Conservation (phyloP, 1,284 basidiomycete genomes). For the Ceratobasidium papillatum region DNA sequence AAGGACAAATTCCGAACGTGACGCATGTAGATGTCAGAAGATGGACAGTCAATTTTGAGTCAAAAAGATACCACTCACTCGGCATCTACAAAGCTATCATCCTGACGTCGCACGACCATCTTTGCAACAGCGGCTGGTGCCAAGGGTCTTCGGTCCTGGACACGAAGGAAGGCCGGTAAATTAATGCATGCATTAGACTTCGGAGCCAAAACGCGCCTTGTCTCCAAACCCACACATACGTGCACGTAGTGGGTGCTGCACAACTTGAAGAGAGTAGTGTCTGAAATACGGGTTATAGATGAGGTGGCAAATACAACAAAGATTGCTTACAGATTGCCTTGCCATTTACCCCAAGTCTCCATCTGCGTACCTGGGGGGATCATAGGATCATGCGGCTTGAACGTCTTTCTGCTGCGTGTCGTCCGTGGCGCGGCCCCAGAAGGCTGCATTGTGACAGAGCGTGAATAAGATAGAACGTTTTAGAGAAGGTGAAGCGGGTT, state of each 20-base stretch:
- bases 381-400: conserved; percentile 39
- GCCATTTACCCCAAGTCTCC: conserved; percentile 44
- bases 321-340: conserved; percentile 41
- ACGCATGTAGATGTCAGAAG: conserved; percentile 44
- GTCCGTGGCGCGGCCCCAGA: conserved; percentile 9
- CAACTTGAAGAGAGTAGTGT: conserved; percentile 81
- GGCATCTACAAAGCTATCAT: conserved; percentile 74
- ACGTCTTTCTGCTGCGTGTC: conserved; percentile 40
- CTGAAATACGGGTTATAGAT: conserved; percentile 49
- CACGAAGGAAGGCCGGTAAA: conserved; percentile 41
- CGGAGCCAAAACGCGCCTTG: conserved; percentile 65
- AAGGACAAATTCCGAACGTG: conserved; percentile 37
- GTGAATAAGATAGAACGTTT: not conserved
- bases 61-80: conserved; percentile 64
- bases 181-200: conserved; percentile 16
- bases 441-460: conserved; percentile 18
- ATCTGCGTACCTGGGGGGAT: conserved; percentile 32
- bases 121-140: conserved; percentile 89
- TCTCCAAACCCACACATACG: conserved; percentile 95
- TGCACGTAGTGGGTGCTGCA: conserved; percentile 86
- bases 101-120: conserved; percentile 74
- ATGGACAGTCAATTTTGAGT: not conserved
- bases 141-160: conserved; percentile 86
- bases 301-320: not conserved
- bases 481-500: not conserved